Evolutionary conservation across 2,329 filamentous ascomycete genomes (phyloP).

Genomic region (Juglanconis sp.): DNA sequence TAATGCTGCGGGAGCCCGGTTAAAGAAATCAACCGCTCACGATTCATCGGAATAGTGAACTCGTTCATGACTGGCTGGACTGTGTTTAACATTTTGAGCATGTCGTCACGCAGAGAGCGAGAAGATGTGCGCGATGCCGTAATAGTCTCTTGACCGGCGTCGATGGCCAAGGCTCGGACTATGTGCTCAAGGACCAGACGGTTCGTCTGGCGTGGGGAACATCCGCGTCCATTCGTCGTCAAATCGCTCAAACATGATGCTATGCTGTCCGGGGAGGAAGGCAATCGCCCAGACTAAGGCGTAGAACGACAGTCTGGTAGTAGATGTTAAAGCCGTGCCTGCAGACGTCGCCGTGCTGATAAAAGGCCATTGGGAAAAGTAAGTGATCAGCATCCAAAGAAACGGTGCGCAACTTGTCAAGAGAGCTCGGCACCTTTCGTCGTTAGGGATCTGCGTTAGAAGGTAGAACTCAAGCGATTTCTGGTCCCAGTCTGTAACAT

Average conservation of each 20-base stretch:
- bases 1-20: neutral
- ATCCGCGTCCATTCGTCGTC: neutral
- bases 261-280: neutral
- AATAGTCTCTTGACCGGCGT: neutral
- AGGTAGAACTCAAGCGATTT: neutral
- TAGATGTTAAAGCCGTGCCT: neutral
- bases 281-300: neutral
- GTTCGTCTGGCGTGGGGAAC: neutral
- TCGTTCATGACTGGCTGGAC: neutral
- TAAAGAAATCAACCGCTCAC: neutral
- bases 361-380: neutral
- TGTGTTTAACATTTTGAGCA: neutral
- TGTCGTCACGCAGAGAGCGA: neutral
- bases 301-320: neutral
- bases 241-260: neutral
- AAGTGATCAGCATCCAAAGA: neutral
- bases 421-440: neutral
- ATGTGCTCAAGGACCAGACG: neutral
- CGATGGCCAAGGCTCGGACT: neutral
- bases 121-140: neutral
- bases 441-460: neutral
- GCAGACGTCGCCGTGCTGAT: neutral
- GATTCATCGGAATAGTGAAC: neutral
- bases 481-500: neutral
- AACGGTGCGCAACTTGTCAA: neutral